Conservation (phyloP, 176 grass and related monocot genomes). For the Melocanna baccifera region DNA sequence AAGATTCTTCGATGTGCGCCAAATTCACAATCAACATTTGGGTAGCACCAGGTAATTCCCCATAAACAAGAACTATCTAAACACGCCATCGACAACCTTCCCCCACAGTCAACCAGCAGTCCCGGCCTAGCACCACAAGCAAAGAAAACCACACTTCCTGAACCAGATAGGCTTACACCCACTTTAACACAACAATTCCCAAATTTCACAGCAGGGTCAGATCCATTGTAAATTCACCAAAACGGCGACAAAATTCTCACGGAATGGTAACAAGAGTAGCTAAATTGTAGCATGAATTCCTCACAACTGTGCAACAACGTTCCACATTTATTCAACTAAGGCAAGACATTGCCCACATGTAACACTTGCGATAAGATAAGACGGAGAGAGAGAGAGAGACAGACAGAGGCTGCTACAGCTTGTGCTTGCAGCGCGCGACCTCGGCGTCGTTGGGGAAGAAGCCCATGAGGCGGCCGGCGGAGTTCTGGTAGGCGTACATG, state of each 20-base stretch:
- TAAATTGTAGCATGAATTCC: constrained; percentile 35
- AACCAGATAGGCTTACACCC: background rate
- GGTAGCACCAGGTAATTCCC: background rate
- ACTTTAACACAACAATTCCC: background rate
- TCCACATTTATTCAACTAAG: constrained; percentile 40
- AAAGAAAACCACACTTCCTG: background rate
- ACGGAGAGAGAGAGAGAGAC: background rate
- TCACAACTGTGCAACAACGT: constrained; percentile 33
- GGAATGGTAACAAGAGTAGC: constrained; percentile 17
- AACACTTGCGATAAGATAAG: constrained; percentile 6
- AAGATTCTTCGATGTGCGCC: background rate
- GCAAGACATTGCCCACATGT: constrained; percentile 5
- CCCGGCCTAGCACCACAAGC: background rate
- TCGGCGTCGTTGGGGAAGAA: constrained; percentile 96
- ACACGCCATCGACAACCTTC: background rate
- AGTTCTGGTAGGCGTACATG: constrained; percentile 99
- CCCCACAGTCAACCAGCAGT: background rate
- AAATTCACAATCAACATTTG: background rate
- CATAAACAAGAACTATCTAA: background rate
- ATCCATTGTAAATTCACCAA: background rate
- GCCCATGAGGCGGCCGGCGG: constrained; percentile 85
- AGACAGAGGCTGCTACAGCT: constrained; percentile 16
- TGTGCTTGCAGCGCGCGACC: constrained; percentile 68
- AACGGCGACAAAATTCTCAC: background rate
- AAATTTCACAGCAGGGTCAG: background rate